Evolutionary conservation across 2,329 filamentous ascomycete species (phyloP), one percentile per base, ranked within the genome.

Genomic region (Tolypocladium tundrense): DNA sequence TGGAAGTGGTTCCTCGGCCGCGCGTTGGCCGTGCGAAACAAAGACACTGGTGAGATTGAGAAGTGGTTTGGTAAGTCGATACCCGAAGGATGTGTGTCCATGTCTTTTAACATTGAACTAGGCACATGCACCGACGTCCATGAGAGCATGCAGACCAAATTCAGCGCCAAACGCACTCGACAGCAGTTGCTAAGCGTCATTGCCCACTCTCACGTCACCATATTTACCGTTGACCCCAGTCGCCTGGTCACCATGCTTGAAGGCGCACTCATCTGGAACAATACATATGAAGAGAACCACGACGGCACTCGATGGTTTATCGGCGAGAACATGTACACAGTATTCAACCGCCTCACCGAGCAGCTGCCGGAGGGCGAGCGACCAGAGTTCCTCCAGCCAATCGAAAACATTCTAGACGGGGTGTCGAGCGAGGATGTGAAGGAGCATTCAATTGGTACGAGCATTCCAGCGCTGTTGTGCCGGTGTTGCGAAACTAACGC

Each of bases 1-100:
- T 92, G 85, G 83, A 79, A 88, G 56, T 93, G 89, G 89, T 90
- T 91, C 78, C 75, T 93, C 3, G 88, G 86, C 13, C 79, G 88
- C 50, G 89, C 88, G 1, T 69, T 88, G 16, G 88, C 89, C 0
- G 77, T 91, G 64, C 79, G 78, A 43, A 84, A 90, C 60, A 80
- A 79, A 60, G 80, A 86, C 51, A 82, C 82, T 0, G 87, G 87
- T 2, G 75, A 79, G 53, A 90, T 92, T 54, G 78, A 89, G 59
- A 90, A 88, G 67, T 92, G 88, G 88, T 90, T 89, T 64, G 89
- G 88, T 74, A 66, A 61, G 73, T 31, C 21, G 8, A 54, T 64
- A 19, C 6, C 39, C 13, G 2, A 13, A 7, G 19, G 3, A 51
- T 7, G 13, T 19, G 8, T 13, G 27, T 40, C 7, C 41, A 52